phyloP scores from a whole-genome alignment of 2,329 filamentous ascomycete genomes.

The Proliferodiscus dingleyae region DNA sequence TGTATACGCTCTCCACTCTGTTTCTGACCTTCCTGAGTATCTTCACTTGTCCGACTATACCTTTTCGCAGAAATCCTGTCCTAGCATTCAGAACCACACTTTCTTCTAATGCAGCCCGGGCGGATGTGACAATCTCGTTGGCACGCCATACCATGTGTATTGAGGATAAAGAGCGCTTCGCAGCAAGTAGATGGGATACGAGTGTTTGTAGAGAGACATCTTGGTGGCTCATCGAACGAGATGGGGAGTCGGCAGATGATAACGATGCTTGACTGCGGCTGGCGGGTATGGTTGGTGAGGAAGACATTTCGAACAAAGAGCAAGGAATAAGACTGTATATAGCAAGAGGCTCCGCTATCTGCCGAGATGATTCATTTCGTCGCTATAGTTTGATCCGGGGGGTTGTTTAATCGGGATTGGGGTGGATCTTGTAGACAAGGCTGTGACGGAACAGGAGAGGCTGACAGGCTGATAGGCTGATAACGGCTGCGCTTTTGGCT shows the following conservation, averaged over 20 bases:
- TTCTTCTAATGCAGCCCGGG: constrained; percentile 72
- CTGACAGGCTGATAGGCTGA: too few relatives aligned
- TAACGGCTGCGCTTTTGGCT: too few relatives aligned
- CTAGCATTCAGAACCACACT: constrained; percentile 68
- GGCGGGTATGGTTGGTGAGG: constrained; percentile 10
- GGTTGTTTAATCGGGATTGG: background rate
- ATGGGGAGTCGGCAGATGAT: constrained; percentile 21
- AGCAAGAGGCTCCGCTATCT: background rate
- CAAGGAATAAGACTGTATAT: background rate
- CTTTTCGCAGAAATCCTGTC: constrained; percentile 60
- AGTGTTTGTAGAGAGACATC: constrained; percentile 63
- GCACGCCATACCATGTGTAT: constrained; percentile 79
- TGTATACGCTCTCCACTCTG: constrained; percentile 50
- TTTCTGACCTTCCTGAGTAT: constrained; percentile 48
- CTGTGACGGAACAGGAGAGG: too few relatives aligned
- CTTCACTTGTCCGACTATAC: constrained; percentile 52
- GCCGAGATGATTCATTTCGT: background rate
- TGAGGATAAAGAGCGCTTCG: constrained; percentile 81
- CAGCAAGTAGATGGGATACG: constrained; percentile 76
- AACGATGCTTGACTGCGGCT: constrained; percentile 26
- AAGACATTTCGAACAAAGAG: constrained; percentile 10
- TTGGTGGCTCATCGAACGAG: constrained; percentile 16
- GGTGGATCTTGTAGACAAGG: background rate
- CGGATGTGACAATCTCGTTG: constrained; percentile 76
- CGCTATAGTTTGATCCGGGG: background rate